phyloP scores from a whole-genome alignment of 306 rosid species.

The Albizia julibrissin region DNA sequence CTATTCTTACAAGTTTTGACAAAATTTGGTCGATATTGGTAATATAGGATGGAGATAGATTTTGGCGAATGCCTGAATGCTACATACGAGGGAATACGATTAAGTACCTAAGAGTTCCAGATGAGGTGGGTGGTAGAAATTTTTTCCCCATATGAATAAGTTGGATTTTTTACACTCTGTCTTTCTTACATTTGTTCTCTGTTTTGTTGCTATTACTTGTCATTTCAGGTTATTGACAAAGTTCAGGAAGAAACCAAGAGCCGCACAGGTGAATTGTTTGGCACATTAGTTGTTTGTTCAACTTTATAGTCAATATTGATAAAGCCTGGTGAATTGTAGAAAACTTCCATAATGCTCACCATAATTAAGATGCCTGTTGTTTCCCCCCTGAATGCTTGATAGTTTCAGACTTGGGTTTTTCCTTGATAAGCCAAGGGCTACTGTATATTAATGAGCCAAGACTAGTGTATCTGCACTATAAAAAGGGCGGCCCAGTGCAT shows the following conservation, averaged over 20 bases:
- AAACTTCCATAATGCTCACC: not conserved
- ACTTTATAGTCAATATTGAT: constrained; percentile 21
- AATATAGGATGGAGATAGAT: constrained; percentile 93
- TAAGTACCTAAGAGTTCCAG: constrained; percentile 97
- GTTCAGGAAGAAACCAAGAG: constrained; percentile 99
- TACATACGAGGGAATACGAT: constrained; percentile 95
- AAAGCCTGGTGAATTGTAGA: not conserved
- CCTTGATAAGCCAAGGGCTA: not conserved
- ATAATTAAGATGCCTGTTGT: constrained; percentile 6
- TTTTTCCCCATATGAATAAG: not conserved
- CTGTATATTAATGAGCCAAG: not conserved
- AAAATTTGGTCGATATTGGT: constrained; percentile 10
- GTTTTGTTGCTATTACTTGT: constrained; percentile 27
- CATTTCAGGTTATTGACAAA: constrained; percentile 86
- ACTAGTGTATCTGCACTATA: not conserved
- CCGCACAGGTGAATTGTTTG: constrained; percentile 62
- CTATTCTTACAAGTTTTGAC: not conserved
- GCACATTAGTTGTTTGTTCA: constrained; percentile 12
- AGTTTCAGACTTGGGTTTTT: not conserved
- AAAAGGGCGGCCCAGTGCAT: no score
- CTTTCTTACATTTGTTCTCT: constrained; percentile 12
- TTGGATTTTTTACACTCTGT: not conserved
- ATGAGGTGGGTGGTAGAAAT: constrained; percentile 61
- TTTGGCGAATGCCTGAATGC: constrained; percentile 99
- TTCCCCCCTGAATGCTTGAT: not conserved